Evolutionary conservation across 306 rosid species (phyloP), one percentile per base, ranked within the genome.

Genomic region (Gleditsia sinensis): DNA sequence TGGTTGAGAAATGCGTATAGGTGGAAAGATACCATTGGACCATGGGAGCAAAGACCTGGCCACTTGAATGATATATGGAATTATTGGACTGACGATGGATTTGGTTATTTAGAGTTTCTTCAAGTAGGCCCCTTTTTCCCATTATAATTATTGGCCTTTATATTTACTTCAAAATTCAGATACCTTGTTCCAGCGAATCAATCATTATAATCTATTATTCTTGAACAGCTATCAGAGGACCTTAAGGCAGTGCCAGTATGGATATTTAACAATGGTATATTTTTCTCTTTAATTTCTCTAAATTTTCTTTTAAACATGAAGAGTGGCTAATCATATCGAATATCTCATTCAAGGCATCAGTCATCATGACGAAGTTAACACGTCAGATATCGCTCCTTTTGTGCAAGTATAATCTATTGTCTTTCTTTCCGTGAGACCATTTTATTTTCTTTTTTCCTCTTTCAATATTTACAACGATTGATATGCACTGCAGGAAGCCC

Each of bases 401-500:
- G 89, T 92, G 33, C n/a, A n/a, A n/a, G n/a, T n/a, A n/a, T n/a
- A n/a, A n/a, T n/a, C n/a, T n/a, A n/a, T n/a, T n/a, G n/a, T n/a
- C n/a, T n/a, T n/a, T n/a, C n/a, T n/a, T n/a, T n/a, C n/a, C n/a
- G n/a, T n/a, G n/a, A n/a, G n/a, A n/a, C n/a, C n/a, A n/a, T n/a
- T n/a, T n/a, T n/a, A n/a, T n/a, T n/a, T n/a, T n/a, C n/a, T n/a
- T n/a, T n/a, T n/a, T n/a, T n/a, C n/a, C n/a, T n/a, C n/a, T n/a
- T n/a, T n/a, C n/a, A n/a, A n/a, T n/a, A n/a, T n/a, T n/a, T n/a
- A n/a, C n/a, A n/a, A n/a, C n/a, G n/a, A n/a, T n/a, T n/a, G n/a
- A n/a, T n/a, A n/a, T n/a, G n/a, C n/a, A n/a, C n/a, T n/a, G n/a
- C 61, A 93, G 98, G 98, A 93, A 87, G 98, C 97, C 75, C 96